These are phyloP conservation scores for Sorghum bicolor DNA, from an alignment of 176 grass and related monocot genomes.

Conservation along the genomic window DNA sequence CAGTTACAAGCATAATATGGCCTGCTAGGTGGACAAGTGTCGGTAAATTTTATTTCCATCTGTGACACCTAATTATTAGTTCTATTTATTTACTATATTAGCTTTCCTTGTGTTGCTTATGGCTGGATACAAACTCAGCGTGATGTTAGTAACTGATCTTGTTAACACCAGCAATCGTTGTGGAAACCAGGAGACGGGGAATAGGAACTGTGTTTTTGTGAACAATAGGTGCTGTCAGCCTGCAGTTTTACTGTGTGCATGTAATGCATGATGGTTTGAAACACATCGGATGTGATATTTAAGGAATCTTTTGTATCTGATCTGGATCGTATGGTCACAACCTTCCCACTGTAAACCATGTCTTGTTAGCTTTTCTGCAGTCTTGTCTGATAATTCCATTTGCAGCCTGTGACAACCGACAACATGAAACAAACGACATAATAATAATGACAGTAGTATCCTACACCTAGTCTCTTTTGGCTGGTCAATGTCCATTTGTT, in stretches of 20 bases:
- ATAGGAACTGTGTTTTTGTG: neutral
- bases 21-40: neutral
- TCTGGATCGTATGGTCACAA: slow-evolving; percentile 6
- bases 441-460: slow-evolving; percentile 1
- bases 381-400: slow-evolving; percentile 27
- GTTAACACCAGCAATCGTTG: neutral
- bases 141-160: neutral
- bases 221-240: neutral
- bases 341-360: neutral
- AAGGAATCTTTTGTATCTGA: slow-evolving; percentile 22
- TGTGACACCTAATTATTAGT: neutral
- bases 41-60: neutral
- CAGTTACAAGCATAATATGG: neutral
- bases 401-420: slow-evolving; percentile 11
- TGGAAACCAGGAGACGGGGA: neutral
- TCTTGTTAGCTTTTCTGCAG: neutral
- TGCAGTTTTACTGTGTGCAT: neutral
- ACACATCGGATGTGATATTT: slow-evolving; percentile 3
- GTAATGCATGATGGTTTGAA: slow-evolving; percentile 1
- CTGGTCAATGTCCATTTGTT: neutral
- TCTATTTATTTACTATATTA: neutral
- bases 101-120: neutral
- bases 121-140: neutral
- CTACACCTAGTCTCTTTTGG: neutral
- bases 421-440: slow-evolving; percentile 19